Evolutionary conservation across 352 stramenopile species (phyloP).

Genomic region (Phytophthora hibernalis): DNA sequence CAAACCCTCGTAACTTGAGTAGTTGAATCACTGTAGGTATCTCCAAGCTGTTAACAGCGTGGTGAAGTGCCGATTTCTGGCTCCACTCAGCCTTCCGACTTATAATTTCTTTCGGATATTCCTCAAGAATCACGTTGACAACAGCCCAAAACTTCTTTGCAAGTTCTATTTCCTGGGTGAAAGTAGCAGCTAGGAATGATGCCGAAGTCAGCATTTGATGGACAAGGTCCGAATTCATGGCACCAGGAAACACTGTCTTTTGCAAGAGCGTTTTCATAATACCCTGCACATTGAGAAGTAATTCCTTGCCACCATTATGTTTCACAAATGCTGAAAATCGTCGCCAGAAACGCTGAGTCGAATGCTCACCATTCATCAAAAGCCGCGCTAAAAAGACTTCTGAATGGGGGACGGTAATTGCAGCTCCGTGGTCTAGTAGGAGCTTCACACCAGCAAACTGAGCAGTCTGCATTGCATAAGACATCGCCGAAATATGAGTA

Average conservation of each 20-base stretch:
- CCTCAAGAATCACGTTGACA: slow-evolving; percentile 40
- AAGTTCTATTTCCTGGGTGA: slow-evolving; percentile 36
- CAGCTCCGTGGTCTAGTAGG: slow-evolving; percentile 49
- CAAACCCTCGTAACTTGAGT: slow-evolving; percentile 44
- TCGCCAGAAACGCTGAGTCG: slow-evolving; percentile 34
- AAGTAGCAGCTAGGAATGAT: slow-evolving; percentile 44
- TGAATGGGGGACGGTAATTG: slow-evolving; percentile 31
- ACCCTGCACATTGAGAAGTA: slow-evolving; percentile 50
- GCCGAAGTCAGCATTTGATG: slow-evolving; percentile 50
- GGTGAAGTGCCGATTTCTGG: slow-evolving; percentile 54
- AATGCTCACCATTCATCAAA: slow-evolving; percentile 10
- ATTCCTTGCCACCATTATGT: slow-evolving; percentile 23
- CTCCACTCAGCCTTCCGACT: slow-evolving; percentile 49
- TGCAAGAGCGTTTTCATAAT: slow-evolving; percentile 56
- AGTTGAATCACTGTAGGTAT: slow-evolving; percentile 43
- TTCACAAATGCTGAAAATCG: slow-evolving; percentile 47
- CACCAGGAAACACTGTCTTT: slow-evolving; percentile 26
- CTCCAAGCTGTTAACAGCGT: slow-evolving; percentile 53
- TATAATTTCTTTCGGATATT: slow-evolving; percentile 38
- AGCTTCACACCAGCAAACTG: slow-evolving; percentile 51
- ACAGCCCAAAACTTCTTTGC: slow-evolving; percentile 58
- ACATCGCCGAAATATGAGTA: slow-evolving; percentile 39
- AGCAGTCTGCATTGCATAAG: slow-evolving; percentile 39
- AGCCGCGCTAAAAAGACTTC: slow-evolving; percentile 51
- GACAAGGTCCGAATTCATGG: slow-evolving; percentile 55